Percentiles rank a stretch among this genome's conserved stretches.
Conservation (phyloP, 805 yeast species). For the Zygosaccharomyces lentus region DNA sequence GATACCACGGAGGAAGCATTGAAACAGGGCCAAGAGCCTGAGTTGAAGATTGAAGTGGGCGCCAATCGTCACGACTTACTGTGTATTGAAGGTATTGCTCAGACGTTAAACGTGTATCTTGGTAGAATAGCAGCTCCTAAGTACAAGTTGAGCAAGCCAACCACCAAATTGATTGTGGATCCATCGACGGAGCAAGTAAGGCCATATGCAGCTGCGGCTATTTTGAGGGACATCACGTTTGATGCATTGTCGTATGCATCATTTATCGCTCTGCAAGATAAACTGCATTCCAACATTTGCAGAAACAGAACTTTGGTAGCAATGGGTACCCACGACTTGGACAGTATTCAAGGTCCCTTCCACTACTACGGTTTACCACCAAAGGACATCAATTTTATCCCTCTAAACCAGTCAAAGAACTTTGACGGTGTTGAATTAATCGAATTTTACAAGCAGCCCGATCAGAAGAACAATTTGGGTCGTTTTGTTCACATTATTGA, state of each 20-base stretch:
- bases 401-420: slow-evolving; percentile 64
- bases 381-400: slow-evolving; percentile 65
- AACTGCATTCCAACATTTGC: slow-evolving; percentile 89
- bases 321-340: slow-evolving; percentile 96
- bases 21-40: slow-evolving; percentile 62
- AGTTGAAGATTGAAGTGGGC: slow-evolving; percentile 92
- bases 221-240: slow-evolving; percentile 77
- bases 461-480: slow-evolving; percentile 83
- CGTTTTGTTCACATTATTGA: slow-evolving; percentile 83
- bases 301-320: slow-evolving; percentile 97
- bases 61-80: slow-evolving; percentile 98
- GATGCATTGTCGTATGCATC: slow-evolving; percentile 86
- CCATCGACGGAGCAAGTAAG: slow-evolving; percentile 70
- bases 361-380: slow-evolving; percentile 84
- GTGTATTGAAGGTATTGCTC: slow-evolving; percentile 97
- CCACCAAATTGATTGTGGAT: slow-evolving; percentile 69
- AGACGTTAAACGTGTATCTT: slow-evolving; percentile 85
- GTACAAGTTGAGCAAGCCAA: slow-evolving; percentile 57
- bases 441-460: slow-evolving; percentile 68
- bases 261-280: slow-evolving; percentile 93
- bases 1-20: slow-evolving; percentile 71
- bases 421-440: slow-evolving; percentile 75
- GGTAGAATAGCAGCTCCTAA: slow-evolving; percentile 64
- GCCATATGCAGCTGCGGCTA: slow-evolving; percentile 95
- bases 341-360: slow-evolving; percentile 75